phyloP scores from a whole-genome alignment of 148 eudicot species.

The Fallopia convolvulus region DNA sequence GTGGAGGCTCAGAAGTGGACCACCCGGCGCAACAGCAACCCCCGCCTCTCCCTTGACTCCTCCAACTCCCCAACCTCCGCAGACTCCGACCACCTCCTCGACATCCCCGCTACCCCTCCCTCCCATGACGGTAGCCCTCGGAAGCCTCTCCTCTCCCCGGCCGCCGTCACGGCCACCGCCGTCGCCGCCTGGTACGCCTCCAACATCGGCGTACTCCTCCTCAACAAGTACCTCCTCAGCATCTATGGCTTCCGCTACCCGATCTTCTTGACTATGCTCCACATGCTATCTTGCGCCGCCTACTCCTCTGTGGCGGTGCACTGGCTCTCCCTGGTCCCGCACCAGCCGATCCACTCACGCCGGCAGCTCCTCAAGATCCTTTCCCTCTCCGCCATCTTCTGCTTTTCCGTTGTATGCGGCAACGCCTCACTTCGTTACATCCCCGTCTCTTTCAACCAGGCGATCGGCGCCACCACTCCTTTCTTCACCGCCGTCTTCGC shows the following conservation, averaged over 20 bases:
- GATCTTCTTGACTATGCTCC: conserved; percentile 23
- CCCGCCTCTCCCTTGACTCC: conserved; percentile 27
- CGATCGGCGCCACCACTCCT: conserved; percentile 22
- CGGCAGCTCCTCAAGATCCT: conserved; percentile 17
- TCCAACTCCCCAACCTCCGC: conserved; percentile 8
- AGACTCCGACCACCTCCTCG: conserved; percentile 26
- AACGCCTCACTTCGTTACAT: conserved; percentile 17
- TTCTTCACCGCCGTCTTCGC: conserved; percentile 22
- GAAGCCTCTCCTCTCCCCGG: conserved; percentile 18
- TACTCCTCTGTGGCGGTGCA: conserved; percentile 15
- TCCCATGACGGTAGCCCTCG: conserved; percentile 33
- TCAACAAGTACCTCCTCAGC: conserved; percentile 22
- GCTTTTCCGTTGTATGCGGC: conserved; percentile 21
- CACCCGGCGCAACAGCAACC: conserved; percentile 67
- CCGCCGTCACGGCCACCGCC: conserved; percentile 28
- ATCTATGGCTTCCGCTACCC: conserved; percentile 24
- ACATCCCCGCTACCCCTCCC: conserved; percentile 44
- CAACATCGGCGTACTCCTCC: conserved; percentile 22
- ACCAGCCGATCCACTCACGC: conserved; percentile 1
- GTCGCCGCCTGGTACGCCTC: conserved; percentile 19
- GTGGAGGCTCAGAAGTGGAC: conserved; percentile 61
- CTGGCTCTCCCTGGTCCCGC: conserved; percentile 14
- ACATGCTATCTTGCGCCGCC: conserved; percentile 21
- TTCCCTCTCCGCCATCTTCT: conserved; percentile 14
- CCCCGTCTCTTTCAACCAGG: conserved; percentile 22